Conservation (phyloP, 2,329 filamentous ascomycete genomes). For the Cyphellophora attinorum region DNA sequence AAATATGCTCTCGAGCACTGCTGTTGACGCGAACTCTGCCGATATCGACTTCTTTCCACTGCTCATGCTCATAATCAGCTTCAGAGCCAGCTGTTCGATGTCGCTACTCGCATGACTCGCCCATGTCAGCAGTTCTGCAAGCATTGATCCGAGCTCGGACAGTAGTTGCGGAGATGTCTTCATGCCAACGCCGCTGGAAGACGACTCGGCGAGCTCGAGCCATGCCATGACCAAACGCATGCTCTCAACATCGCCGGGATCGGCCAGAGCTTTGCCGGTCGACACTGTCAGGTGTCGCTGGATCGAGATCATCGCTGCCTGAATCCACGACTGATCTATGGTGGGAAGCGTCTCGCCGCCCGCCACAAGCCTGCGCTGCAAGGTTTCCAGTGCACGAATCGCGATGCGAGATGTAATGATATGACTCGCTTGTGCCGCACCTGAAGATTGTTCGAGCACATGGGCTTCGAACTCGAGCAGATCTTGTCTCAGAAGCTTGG, state of each 20-base stretch:
- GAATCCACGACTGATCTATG: conserved; percentile 4
- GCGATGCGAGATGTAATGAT: conserved; percentile 6
- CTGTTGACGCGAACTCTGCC: conserved; percentile 49
- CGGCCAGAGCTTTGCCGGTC: conserved; percentile 3
- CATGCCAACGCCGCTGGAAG: conserved; percentile 3
- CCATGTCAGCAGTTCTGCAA: conserved; percentile 8
- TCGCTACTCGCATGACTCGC: conserved; percentile 8
- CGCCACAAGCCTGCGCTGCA: conserved; percentile 10
- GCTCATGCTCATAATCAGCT: conserved; percentile 73
- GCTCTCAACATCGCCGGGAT: conserved; percentile 4
- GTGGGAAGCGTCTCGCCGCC: conserved; percentile 7
- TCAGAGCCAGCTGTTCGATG: conserved; percentile 39
- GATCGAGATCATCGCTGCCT: not conserved
- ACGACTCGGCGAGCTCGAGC: conserved; percentile 10
- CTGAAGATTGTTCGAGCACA: not conserved
- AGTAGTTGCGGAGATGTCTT: conserved; percentile 4
- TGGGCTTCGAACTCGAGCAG: conserved; percentile 11
- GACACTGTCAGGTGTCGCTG: conserved; percentile 5
- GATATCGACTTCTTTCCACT: conserved; percentile 68
- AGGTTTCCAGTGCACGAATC: conserved; percentile 13
- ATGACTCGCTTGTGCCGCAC: conserved; percentile 2
- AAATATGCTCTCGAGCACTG: conserved; percentile 28
- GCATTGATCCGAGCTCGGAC: conserved; percentile 7
- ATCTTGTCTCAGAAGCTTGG: conserved; percentile 12
- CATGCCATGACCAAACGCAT: conserved; percentile 10